A percentile compares a stretch with the other conserved stretches of the same genome.
phyloP scores from a whole-genome alignment of 176 grass and related monocot species.

The Triticum aestivum region IWGSC_CS_RefSeq_v2.1 NC_057797.1:619294834-619295333 shows the following conservation, averaged over 20 bases:
- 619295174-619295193: constrained; percentile 57
- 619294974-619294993: constrained; percentile 93
- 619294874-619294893: constrained; percentile 78
- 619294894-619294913: constrained; percentile 76
- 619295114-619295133: constrained; percentile 85
- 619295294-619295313: constrained; percentile 96
- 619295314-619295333: constrained; percentile 84
- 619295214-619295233: constrained; percentile 48
- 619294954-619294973: constrained; percentile 86
- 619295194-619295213: constrained; percentile 38
- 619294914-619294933: constrained; percentile 62
- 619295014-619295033: constrained; percentile 79
- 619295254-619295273: constrained; percentile 83
- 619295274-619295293: constrained; percentile 92
- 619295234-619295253: constrained; percentile 72
- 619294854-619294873: constrained; percentile 41
- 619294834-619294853: constrained; percentile 69
- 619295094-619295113: constrained; percentile 89
- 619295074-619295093: constrained; percentile 84
- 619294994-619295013: constrained; percentile 86
- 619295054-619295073: constrained; percentile 84
- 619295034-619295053: constrained; percentile 76
- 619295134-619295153: constrained; percentile 84
- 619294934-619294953: constrained; percentile 79
- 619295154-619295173: constrained; percentile 87